Conservation (phyloP, 768 basidiomycete species). For the Tricholoma sp. region DNA sequence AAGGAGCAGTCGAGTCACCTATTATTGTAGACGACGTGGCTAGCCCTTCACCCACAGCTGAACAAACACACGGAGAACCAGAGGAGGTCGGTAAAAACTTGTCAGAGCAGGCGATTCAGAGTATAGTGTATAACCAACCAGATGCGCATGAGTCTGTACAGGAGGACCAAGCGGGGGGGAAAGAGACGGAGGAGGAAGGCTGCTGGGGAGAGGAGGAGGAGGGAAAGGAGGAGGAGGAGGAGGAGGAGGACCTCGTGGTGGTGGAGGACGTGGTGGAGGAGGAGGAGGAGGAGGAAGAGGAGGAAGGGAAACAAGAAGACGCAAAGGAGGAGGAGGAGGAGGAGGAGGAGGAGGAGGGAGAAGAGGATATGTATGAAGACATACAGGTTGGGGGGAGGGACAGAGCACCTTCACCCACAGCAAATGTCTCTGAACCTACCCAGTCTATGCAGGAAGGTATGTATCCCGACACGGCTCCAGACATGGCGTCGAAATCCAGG, state of each 20-base stretch:
- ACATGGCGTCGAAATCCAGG: not conserved
- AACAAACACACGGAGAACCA: not conserved
- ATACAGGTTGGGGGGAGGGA: not conserved
- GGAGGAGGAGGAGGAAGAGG: slow-evolving; percentile 11
- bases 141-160: not conserved
- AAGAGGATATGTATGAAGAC: not conserved
- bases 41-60: not conserved
- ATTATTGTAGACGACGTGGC: not conserved
- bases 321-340: slow-evolving; percentile 5
- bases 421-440: not conserved
- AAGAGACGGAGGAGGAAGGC: slow-evolving; percentile 13
- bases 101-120: not conserved
- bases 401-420: not conserved
- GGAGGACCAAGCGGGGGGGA: slow-evolving; percentile 16
- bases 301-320: slow-evolving; percentile 5
- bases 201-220: slow-evolving; percentile 14
- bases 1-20: not conserved
- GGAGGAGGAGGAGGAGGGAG: slow-evolving; percentile 7
- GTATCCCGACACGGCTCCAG: not conserved
- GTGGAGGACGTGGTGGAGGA: too few species aligned
- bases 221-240: slow-evolving; percentile 12
- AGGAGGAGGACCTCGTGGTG: slow-evolving; percentile 13
- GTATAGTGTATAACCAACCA: not conserved
- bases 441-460: not conserved
- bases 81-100: not conserved